These are phyloP conservation scores for Botrytis fabae DNA, from an alignment of 2,329 filamentous ascomycete genomes.

Conservation along the genomic window DNA sequence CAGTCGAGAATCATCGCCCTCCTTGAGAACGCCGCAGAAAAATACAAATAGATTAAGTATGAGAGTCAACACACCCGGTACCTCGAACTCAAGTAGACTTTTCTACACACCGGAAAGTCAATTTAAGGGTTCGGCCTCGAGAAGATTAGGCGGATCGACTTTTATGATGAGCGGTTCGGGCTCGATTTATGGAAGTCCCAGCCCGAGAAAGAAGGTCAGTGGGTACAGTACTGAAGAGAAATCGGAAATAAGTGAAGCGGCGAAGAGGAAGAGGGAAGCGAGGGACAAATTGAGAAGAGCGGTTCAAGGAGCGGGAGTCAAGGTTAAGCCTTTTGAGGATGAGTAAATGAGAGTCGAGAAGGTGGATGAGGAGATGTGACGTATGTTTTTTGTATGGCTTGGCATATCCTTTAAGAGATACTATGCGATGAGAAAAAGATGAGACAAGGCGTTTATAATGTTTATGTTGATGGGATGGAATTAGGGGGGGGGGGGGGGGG, in stretches of 20 bases:
- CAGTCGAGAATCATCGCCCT: conserved; percentile 49
- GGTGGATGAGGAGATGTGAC: not conserved
- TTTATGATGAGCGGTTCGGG: conserved; percentile 26
- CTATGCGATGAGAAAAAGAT: not conserved
- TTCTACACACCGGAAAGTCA: conserved; percentile 39
- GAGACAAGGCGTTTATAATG: conserved; percentile 4
- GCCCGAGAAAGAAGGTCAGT: conserved; percentile 60
- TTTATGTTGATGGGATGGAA: not conserved
- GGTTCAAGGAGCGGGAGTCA: conserved; percentile 38
- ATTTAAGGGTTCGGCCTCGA: conserved; percentile 29
- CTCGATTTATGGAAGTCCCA: conserved; percentile 37
- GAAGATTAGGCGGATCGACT: conserved; percentile 27
- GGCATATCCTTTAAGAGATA: not conserved
- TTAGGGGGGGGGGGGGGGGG: too few relatives aligned
- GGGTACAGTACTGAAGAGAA: conserved; percentile 62
- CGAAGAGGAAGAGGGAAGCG: conserved; percentile 54
- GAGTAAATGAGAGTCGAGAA: conserved; percentile 21
- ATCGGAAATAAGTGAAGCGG: conserved; percentile 54
- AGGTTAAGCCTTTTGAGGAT: conserved; percentile 37
- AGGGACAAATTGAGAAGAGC: conserved; percentile 49
- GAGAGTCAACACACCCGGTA: conserved; percentile 29
- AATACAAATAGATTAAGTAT: conserved; percentile 32
- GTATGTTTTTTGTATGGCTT: not conserved
- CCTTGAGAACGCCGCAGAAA: conserved; percentile 42
- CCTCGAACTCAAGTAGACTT: conserved; percentile 35